Conservation (phyloP, 1,284 basidiomycete species). For the Ustilago esculenta region DNA sequence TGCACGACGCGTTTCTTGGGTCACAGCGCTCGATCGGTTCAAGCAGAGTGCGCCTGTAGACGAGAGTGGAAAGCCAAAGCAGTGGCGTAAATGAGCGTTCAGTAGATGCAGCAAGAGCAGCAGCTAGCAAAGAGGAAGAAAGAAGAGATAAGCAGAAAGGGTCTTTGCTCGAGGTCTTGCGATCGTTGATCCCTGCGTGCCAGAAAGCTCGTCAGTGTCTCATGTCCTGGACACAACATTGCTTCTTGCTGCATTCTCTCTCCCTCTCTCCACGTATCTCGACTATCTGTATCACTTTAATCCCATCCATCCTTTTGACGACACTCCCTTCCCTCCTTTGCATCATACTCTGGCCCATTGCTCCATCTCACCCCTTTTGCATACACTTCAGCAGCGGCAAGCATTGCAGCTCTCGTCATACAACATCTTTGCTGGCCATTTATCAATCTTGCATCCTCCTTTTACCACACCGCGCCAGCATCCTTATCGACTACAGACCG, state of each 20-base stretch:
- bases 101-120: not conserved
- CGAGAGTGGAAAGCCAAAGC: too few species aligned
- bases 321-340: not conserved
- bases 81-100: conserved; percentile 11
- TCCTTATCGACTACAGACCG: too few species aligned
- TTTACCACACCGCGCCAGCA: too few species aligned
- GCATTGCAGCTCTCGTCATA: too few species aligned
- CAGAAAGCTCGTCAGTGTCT: not conserved
- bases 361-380: not conserved
- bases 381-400: too few species aligned
- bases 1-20: conserved; percentile 4
- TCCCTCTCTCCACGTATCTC: not conserved
- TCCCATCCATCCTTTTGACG: not conserved
- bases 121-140: not conserved
- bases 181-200: conserved; percentile 11
- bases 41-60: too few species aligned
- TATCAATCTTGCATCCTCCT: too few species aligned
- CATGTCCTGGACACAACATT: not conserved
- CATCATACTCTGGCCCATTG: not conserved
- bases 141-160: not conserved
- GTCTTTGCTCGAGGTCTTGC: not conserved
- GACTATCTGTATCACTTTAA: conserved; percentile 1
- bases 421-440: too few species aligned
- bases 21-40: not conserved
- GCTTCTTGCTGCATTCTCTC: not conserved